phyloP scores from a whole-genome alignment of 2,329 filamentous ascomycete genomes.

The Pseudogymnoascus sp. region DNA sequence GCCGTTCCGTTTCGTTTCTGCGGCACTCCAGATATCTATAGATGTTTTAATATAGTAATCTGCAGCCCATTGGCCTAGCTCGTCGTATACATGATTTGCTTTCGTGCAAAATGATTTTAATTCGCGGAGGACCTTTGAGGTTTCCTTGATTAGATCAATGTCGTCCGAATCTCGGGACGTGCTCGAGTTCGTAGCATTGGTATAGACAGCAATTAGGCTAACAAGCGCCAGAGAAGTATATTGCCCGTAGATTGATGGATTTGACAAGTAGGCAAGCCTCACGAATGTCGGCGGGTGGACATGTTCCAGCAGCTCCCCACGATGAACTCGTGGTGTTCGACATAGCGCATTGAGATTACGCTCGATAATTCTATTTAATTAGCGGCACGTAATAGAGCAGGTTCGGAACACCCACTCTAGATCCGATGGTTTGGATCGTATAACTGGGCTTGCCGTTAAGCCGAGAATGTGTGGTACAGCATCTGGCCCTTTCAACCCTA shows the following conservation, averaged over 20 bases:
- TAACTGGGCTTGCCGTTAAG: conserved; percentile 28
- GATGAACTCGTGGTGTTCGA: conserved; percentile 47
- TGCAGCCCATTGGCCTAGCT: conserved; percentile 62
- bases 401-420: conserved; percentile 21
- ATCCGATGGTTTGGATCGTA: conserved; percentile 21
- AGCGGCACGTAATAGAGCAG: background rate
- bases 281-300: conserved; percentile 2
- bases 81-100: conserved; percentile 41
- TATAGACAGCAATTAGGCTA: conserved; percentile 38
- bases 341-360: conserved; percentile 49
- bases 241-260: conserved; percentile 10
- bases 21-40: conserved; percentile 37
- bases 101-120: conserved; percentile 48
- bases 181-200: conserved; percentile 40
- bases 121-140: conserved; percentile 35
- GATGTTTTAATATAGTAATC: conserved; percentile 53
- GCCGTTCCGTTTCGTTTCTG: conserved; percentile 51
- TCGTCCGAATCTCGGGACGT: conserved; percentile 57
- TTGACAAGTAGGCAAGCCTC: conserved; percentile 22
- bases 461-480: conserved; percentile 27
- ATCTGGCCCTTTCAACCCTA: conserved; percentile 11
- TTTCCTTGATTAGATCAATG: conserved; percentile 37
- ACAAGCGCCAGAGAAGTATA: background rate
- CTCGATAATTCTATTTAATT: conserved; percentile 36
- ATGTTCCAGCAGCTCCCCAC: conserved; percentile 40